A percentile compares a stretch with the other conserved stretches of the same genome.
Evolutionary conservation across 805 yeast species (phyloP).

Genomic region (Zygosaccharomyces bailii): DNA sequence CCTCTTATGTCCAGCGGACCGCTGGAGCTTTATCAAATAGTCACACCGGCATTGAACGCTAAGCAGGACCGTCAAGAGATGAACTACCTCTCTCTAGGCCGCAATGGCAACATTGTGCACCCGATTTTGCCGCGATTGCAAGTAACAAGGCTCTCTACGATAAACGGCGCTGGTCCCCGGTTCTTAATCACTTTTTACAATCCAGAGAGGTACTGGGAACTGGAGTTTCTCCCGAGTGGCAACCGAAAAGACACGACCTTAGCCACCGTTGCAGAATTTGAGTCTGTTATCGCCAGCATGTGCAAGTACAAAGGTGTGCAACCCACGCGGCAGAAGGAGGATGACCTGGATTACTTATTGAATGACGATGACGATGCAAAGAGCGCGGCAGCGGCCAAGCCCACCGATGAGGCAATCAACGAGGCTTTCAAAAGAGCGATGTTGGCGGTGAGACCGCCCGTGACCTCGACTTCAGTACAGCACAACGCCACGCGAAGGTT

Average conservation of each 20-base stretch:
- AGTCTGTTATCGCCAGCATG: constrained; percentile 29
- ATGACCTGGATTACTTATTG: constrained; percentile 27
- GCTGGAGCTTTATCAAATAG: constrained; percentile 33
- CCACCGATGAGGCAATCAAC: constrained; percentile 10
- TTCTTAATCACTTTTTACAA: constrained; percentile 65
- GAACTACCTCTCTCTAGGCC: constrained; percentile 34
- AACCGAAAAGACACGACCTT: constrained; percentile 11
- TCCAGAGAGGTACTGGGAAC: constrained; percentile 74
- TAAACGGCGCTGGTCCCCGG: too few species aligned
- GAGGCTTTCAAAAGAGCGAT: constrained; percentile 25
- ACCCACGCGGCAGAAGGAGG: constrained; percentile 11
- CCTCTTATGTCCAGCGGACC: constrained; percentile 28
- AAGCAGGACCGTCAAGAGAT: constrained; percentile 20
- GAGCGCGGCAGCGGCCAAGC: constrained; percentile 5
- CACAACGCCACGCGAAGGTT: constrained; percentile 8
- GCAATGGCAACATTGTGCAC: constrained; percentile 47
- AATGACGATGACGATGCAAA: constrained; percentile 16
- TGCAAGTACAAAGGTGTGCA: constrained; percentile 17
- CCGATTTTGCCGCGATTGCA: constrained; percentile 67
- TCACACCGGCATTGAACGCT: constrained; percentile 20
- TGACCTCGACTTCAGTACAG: constrained; percentile 7
- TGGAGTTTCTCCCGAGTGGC: constrained; percentile 33
- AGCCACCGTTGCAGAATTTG: constrained; percentile 24
- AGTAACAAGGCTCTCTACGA: constrained; percentile 46
- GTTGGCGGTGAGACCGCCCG: constrained; percentile 11